phyloP scores from a whole-genome alignment of 257 asterid genomes.

The Coffea canephora region DNA sequence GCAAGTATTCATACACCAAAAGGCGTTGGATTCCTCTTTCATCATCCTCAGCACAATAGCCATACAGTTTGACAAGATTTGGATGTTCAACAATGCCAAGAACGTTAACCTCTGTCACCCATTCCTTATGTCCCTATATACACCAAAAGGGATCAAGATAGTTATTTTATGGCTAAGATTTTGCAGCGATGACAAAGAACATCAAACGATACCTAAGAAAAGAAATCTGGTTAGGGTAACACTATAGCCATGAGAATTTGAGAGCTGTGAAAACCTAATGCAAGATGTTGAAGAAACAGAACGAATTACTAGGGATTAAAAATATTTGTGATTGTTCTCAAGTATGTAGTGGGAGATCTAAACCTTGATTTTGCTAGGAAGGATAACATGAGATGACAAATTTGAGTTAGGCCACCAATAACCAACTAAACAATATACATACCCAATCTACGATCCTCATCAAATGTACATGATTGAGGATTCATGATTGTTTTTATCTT shows the following conservation, averaged over 20 bases:
- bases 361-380: neutral
- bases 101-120: conserved; percentile 90
- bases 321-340: neutral
- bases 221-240: neutral
- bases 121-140: conserved; percentile 84
- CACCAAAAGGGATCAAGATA: neutral
- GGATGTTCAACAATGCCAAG: conserved; percentile 81
- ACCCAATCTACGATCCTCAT: no score
- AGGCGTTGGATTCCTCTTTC: conserved; percentile 92
- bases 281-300: neutral
- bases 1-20: conserved; percentile 67
- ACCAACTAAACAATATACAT: no score
- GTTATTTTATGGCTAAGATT: neutral
- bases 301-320: neutral
- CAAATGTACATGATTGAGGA: neutral
- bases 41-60: conserved; percentile 85
- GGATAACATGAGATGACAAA: no score
- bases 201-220: neutral
- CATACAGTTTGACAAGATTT: conserved; percentile 79
- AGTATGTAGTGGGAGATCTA: neutral
- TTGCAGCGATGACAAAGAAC: neutral
- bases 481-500: neutral
- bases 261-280: neutral
- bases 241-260: neutral
- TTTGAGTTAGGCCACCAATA: no score